These are phyloP conservation scores for Phoma sp. DNA, from an alignment of 2,329 filamentous ascomycete species.

Conservation along the genomic window DNA sequence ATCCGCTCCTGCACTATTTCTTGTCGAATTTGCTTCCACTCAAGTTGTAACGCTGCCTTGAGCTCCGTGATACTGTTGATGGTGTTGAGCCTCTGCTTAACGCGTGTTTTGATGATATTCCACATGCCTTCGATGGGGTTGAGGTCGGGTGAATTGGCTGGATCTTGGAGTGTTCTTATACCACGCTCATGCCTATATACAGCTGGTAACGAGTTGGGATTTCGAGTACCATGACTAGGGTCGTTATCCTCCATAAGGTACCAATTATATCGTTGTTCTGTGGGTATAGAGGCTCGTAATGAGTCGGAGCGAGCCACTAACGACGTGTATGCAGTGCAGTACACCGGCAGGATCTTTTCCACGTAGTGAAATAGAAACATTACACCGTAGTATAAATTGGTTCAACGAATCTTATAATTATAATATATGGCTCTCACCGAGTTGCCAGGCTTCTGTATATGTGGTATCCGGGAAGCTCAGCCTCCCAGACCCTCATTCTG, in stretches of 20 bases:
- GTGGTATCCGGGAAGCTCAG: neutral
- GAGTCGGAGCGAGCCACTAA: no score
- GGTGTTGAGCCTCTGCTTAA: no score
- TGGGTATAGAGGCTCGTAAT: no score
- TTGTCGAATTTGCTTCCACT: neutral
- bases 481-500: neutral
- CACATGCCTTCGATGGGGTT: conserved; percentile 15
- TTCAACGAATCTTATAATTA: neutral
- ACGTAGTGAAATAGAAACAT: no score
- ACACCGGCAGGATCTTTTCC: no score
- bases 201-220: no score
- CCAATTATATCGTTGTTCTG: conserved; percentile 1
- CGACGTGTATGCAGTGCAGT: no score
- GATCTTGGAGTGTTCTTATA: neutral
- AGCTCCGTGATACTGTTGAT: no score
- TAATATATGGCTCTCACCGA: neutral
- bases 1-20: neutral
- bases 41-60: neutral
- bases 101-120: conserved; percentile 10
- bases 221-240: conserved; percentile 9
- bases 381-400: no score
- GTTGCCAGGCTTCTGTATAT: neutral
- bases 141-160: conserved; percentile 7
- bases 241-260: conserved; percentile 13
- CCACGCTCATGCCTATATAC: neutral